Evolutionary conservation across 139 green algal genomes (phyloP).

Genomic region (Picochlorum sp.): DNA sequence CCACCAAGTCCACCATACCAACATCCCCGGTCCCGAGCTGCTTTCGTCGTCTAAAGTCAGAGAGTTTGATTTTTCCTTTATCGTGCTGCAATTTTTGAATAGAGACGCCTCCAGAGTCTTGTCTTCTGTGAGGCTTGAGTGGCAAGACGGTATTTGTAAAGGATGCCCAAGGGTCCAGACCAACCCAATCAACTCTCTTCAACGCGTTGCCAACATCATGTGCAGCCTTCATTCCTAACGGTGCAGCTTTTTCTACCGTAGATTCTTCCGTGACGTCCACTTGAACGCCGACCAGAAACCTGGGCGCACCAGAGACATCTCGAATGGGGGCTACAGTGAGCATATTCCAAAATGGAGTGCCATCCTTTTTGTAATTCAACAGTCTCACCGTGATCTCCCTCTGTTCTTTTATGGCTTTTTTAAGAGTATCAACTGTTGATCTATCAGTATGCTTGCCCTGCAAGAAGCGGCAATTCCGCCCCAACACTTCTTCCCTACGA

Average conservation of each 20-base stretch:
- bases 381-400: slow-evolving; percentile 79
- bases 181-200: slow-evolving; percentile 36
- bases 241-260: slow-evolving; percentile 27
- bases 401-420: slow-evolving; percentile 58
- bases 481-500: slow-evolving; percentile 88
- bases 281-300: slow-evolving; percentile 91
- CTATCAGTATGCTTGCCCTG: slow-evolving; percentile 81
- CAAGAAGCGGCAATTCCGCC: slow-evolving; percentile 84
- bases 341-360: slow-evolving; percentile 94
- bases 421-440: slow-evolving; percentile 62
- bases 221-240: slow-evolving; percentile 23
- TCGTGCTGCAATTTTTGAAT: slow-evolving; percentile 27
- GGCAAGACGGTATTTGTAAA: slow-evolving; percentile 33
- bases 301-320: slow-evolving; percentile 62
- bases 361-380: slow-evolving; percentile 90
- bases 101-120: slow-evolving; percentile 15
- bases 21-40: slow-evolving; percentile 86
- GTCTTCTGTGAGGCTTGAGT: slow-evolving; percentile 42
- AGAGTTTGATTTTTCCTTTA: slow-evolving; percentile 66
- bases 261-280: slow-evolving; percentile 54
- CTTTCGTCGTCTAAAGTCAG: slow-evolving; percentile 76
- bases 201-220: slow-evolving; percentile 40
- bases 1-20: slow-evolving; percentile 87
- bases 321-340: slow-evolving; percentile 89
- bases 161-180: slow-evolving; percentile 53